Evolutionary conservation across 2,329 filamentous ascomycete species (phyloP).

Genomic region (Aspergillus clavatus): DNA sequence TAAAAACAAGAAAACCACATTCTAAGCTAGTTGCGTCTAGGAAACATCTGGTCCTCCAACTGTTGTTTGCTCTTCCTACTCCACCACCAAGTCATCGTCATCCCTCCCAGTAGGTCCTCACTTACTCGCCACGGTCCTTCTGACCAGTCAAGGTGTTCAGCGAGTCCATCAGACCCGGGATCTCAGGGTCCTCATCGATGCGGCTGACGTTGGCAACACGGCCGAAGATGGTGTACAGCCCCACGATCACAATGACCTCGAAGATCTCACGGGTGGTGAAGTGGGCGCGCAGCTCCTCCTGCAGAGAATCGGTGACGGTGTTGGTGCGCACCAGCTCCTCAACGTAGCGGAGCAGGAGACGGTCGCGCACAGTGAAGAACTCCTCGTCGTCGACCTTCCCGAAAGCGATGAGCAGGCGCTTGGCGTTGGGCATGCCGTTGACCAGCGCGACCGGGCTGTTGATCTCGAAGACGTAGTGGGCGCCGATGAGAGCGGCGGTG

Average conservation of each 20-base stretch:
- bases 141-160: neutral
- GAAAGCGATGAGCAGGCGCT: neutral
- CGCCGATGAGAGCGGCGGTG: neutral
- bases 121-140: neutral
- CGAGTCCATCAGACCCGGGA: neutral
- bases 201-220: neutral
- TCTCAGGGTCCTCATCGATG: neutral
- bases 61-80: no score
- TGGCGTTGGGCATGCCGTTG: neutral
- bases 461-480: neutral
- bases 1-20: no score
- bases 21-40: no score
- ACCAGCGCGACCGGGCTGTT: neutral
- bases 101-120: no score
- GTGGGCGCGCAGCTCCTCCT: neutral
- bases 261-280: neutral
- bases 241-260: neutral
- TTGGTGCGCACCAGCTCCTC: neutral
- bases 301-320: neutral
- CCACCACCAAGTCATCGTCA: no score
- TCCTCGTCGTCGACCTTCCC: neutral
- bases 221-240: neutral
- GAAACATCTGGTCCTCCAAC: no score
- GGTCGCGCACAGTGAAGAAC: neutral
- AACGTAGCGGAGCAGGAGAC: neutral